Evolutionary conservation across 1,284 basidiomycete genomes (phyloP).

Genomic region (Fistulinella cinereoalba): DNA sequence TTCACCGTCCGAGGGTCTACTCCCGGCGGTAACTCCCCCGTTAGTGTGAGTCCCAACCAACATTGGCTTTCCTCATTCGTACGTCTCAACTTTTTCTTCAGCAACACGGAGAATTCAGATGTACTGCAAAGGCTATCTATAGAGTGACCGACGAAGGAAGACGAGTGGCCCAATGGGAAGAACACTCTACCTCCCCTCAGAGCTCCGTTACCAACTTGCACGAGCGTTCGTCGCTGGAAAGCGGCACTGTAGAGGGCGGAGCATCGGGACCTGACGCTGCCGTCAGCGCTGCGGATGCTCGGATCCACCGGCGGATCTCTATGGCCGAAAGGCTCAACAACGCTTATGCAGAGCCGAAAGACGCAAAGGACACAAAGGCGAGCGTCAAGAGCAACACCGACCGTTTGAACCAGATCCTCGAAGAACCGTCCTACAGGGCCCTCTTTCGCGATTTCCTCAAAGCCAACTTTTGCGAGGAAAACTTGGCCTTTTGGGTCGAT

Average conservation of each 20-base stretch:
- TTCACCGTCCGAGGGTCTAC: slow-evolving; percentile 85
- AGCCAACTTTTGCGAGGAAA: slow-evolving; percentile 97
- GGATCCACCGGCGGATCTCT: slow-evolving; percentile 75
- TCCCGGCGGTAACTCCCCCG: slow-evolving; percentile 67
- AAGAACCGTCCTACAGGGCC: slow-evolving; percentile 85
- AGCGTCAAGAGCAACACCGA: slow-evolving; percentile 89
- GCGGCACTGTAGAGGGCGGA: slow-evolving; percentile 39
- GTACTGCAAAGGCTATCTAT: slow-evolving; percentile 93
- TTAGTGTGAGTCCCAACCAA: slow-evolving; percentile 52
- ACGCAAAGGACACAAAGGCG: slow-evolving; percentile 51
- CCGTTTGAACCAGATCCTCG: slow-evolving; percentile 87
- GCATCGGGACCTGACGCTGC: slow-evolving; percentile 35
- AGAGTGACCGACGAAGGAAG: slow-evolving; percentile 90
- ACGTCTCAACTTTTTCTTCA: slow-evolving; percentile 30
- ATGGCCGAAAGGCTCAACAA: slow-evolving; percentile 71
- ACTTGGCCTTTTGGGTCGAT: slow-evolving; percentile 95
- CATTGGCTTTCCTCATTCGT: background rate
- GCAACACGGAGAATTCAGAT: slow-evolving; percentile 93
- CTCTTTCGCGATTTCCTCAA: slow-evolving; percentile 95
- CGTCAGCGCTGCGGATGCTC: slow-evolving; percentile 50
- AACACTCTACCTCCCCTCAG: slow-evolving; percentile 56
- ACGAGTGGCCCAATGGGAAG: slow-evolving; percentile 80
- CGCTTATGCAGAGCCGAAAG: slow-evolving; percentile 51
- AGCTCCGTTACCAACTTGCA: slow-evolving; percentile 62
- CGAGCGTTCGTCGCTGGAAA: slow-evolving; percentile 44